Conservation (phyloP, 2,329 filamentous ascomycete species). For the Claviceps humidiphila region DNA sequence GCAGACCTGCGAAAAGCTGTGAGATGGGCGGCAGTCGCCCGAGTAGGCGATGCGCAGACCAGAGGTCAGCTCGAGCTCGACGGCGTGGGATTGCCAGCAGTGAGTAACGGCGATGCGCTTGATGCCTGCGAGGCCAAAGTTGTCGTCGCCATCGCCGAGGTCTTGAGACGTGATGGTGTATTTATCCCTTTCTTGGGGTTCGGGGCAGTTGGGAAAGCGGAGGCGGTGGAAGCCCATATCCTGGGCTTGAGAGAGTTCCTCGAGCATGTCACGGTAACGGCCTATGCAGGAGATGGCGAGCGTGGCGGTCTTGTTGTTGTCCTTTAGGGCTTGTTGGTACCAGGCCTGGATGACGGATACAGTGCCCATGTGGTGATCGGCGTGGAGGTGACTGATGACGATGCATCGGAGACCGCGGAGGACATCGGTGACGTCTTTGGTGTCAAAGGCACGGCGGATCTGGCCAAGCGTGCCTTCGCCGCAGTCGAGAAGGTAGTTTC, state of each 20-base stretch:
- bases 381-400: constrained; percentile 92
- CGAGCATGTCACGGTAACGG: constrained; percentile 62
- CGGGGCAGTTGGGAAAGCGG: constrained; percentile 19
- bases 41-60: constrained; percentile 85
- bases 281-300: constrained; percentile 57
- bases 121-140: constrained; percentile 52
- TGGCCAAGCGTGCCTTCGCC: constrained; percentile 90
- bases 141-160: constrained; percentile 30
- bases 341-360: constrained; percentile 72
- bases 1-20: constrained; percentile 57
- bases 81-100: constrained; percentile 66
- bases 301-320: constrained; percentile 22
- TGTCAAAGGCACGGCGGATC: constrained; percentile 58
- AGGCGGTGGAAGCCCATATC: constrained; percentile 54
- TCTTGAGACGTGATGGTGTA: constrained; percentile 22
- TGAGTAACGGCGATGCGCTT: constrained; percentile 59
- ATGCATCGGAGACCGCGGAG: constrained; percentile 68
- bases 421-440: constrained; percentile 52
- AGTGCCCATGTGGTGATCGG: constrained; percentile 87
- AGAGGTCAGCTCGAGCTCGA: constrained; percentile 62
- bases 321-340: constrained; percentile 40
- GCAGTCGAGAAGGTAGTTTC: constrained; percentile 83
- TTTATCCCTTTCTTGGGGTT: constrained; percentile 11
- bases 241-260: constrained; percentile 69
- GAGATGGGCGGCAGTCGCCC: constrained; percentile 78